A percentile compares a stretch with the other conserved stretches of the same genome.
Evolutionary conservation across 2,329 filamentous ascomycete species (phyloP).

Genomic region (Acrocalymma vagum): DNA sequence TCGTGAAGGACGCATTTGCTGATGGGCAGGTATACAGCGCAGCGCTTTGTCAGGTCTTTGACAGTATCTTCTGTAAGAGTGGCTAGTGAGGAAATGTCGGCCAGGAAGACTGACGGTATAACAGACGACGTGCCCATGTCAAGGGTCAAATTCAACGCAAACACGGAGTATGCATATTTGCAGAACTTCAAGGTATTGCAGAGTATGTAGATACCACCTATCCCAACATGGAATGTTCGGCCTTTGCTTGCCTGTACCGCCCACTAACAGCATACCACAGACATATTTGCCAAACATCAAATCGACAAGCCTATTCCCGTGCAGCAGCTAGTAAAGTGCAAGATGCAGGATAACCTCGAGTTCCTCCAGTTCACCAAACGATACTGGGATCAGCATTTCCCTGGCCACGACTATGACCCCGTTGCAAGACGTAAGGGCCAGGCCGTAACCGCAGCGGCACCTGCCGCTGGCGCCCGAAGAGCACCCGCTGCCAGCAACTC

Average conservation of each 20-base stretch:
- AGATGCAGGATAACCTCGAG: conserved; percentile 99
- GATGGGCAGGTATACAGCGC: conserved; percentile 66
- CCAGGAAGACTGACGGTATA: conserved; percentile 5
- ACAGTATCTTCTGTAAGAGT: conserved; percentile 86
- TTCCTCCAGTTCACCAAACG: conserved; percentile 97
- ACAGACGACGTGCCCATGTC: conserved; percentile 89
- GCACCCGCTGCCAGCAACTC: conserved; percentile 51
- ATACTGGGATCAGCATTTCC: conserved; percentile 98
- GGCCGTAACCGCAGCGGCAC: conserved; percentile 62
- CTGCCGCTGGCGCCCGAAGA: conserved; percentile 56
- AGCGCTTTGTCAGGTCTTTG: conserved; percentile 95
- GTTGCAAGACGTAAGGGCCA: conserved; percentile 83
- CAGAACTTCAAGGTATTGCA: conserved; percentile 99
- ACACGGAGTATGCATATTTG: conserved; percentile 94
- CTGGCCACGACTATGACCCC: conserved; percentile 96
- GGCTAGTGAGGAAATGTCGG: neutral
- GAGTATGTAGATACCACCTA: conserved; percentile 71
- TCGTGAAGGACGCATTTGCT: conserved; percentile 19
- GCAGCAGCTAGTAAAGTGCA: conserved; percentile 91
- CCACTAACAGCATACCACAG: conserved; percentile 54
- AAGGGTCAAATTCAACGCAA: conserved; percentile 97
- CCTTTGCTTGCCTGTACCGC: neutral
- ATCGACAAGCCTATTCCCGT: conserved; percentile 92
- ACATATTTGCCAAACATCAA: conserved; percentile 83
- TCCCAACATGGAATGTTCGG: neutral